Evolutionary conservation across 495 filamentous ascomycete genomes (phyloP), one percentile per base, ranked within the genome.

Genomic region (Annulohypoxylon nitens): DNA sequence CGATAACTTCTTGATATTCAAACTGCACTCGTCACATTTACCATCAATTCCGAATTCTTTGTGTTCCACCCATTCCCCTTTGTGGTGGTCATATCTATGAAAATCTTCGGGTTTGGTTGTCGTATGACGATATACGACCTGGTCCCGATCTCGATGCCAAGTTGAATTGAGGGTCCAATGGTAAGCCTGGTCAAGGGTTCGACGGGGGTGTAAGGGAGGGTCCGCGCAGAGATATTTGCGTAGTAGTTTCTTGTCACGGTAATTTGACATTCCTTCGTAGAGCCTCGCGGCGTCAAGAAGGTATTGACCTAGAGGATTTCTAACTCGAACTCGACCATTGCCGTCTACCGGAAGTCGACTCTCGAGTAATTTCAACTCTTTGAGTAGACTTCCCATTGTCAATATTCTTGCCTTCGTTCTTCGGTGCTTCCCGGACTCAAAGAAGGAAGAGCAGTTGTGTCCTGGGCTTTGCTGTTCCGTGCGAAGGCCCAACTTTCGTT

Each of bases 111-210:
- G 53, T 18, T 68, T 33, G 7, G 76, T 8, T 14, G 65, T 90
- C 80, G 71, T 83, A 0, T 65, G 75, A 0, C 90, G 85, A 71
- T 88, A 92, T 0, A 93, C 88, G 10, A 92, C 91, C 75, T 93
- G 91, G 55, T 92, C 90, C 50, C 85, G 75, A 64, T 93, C 91
- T 3, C 91, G 86, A 12, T 78, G 78, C 61, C 85, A 80, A 0
- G 90, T 92, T 53, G 88, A 88, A 4, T 78, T 78, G 39, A 92
- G 86, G 14, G 87, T 88, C 34, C 89, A 87, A 71, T 90, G 91
- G 67, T 89, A 91, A 39, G 88, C 89, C 73, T 93, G 90, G 73
- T 93, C 90, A 9, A 93, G 79, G 0, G 91, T 93, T 18, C 91
- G 82, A 8, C 91, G 88, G 4, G 91, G 85, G 76, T 93, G 91